Percentiles rank a stretch among this genome's conserved stretches.
phyloP scores from a whole-genome alignment of 1,284 basidiomycete species.

The Pseudozyma sp. region DNA sequence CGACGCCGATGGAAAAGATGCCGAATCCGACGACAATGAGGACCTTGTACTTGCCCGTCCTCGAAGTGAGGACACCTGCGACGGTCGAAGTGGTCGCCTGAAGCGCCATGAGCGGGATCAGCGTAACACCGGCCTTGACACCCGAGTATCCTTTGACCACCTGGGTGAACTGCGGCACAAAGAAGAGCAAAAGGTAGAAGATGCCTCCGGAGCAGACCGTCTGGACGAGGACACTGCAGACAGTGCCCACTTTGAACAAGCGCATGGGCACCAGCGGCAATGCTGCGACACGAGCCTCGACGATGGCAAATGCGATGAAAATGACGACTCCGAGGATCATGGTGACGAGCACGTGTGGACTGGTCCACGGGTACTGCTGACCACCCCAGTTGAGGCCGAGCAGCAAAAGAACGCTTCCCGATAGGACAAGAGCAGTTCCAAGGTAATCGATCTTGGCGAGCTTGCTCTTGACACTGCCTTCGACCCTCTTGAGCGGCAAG shows the following conservation, averaged over 20 bases:
- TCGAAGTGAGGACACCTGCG: conserved; percentile 76
- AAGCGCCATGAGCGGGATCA: conserved; percentile 76
- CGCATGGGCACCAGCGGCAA: conserved; percentile 72
- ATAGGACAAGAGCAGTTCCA: conserved; percentile 40
- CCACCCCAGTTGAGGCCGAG: conserved; percentile 78
- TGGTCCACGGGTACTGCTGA: conserved; percentile 68
- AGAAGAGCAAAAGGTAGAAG: conserved; percentile 68
- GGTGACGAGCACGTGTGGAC: conserved; percentile 70
- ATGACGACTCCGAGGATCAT: conserved; percentile 75
- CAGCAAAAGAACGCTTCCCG: conserved; percentile 35
- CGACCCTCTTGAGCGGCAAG: conserved; percentile 50
- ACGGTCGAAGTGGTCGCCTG: conserved; percentile 69
- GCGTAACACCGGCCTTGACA: conserved; percentile 75
- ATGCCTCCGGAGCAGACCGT: conserved; percentile 48
- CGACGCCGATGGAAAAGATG: conserved; percentile 69
- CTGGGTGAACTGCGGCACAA: conserved; percentile 81
- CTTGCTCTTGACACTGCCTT: conserved; percentile 40
- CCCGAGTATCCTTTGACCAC: conserved; percentile 77
- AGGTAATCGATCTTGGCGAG: conserved; percentile 45
- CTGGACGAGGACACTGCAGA: conserved; percentile 76
- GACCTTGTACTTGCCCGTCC: conserved; percentile 77
- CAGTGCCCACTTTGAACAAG: conserved; percentile 80
- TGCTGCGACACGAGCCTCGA: conserved; percentile 78
- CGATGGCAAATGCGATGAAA: conserved; percentile 75
- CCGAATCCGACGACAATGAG: conserved; percentile 77